These are phyloP conservation scores for Amauroascus verrucosus DNA, from an alignment of 2,329 filamentous ascomycete genomes.

Conservation along the genomic window DNA sequence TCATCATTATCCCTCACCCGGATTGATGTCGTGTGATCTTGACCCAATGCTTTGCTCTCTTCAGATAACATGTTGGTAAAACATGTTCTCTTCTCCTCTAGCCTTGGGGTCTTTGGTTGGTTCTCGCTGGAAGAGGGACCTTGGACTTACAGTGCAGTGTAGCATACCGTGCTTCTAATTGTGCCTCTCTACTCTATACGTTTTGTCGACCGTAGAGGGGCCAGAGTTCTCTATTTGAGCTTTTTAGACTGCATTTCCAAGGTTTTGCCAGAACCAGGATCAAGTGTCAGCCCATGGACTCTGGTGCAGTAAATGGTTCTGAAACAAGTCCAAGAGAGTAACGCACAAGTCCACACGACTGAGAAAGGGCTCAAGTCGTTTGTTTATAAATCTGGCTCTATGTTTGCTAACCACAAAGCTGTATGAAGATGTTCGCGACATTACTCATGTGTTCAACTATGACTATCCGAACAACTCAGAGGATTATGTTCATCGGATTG, in stretches of 20 bases:
- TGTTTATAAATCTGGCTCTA: constrained; percentile 43
- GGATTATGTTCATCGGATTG: constrained; percentile 60
- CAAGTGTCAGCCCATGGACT: constrained; percentile 46
- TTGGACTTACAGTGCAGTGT: constrained; percentile 72
- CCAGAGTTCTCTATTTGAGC: constrained; percentile 72
- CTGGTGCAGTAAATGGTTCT: constrained; percentile 35
- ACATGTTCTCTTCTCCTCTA: constrained; percentile 59
- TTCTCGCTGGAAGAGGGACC: constrained; percentile 69
- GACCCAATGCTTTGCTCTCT: constrained; percentile 77
- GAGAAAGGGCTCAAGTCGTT: constrained; percentile 43
- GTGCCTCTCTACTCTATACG: constrained; percentile 59
- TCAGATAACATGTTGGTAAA: constrained; percentile 65
- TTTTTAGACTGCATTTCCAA: constrained; percentile 64
- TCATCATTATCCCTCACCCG: constrained; percentile 31
- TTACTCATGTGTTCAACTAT: constrained; percentile 99
- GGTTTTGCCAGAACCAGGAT: constrained; percentile 57
- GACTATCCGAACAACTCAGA: constrained; percentile 93
- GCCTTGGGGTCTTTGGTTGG: constrained; percentile 56
- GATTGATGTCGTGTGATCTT: constrained; percentile 52
- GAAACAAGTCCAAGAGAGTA: constrained; percentile 44
- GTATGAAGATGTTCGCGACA: constrained; percentile 97
- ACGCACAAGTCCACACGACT: constrained; percentile 52
- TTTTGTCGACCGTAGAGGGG: constrained; percentile 54
- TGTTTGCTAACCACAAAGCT: constrained; percentile 63
- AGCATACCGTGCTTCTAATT: constrained; percentile 63